These are phyloP conservation scores for Colletotrichum truncatum DNA, from an alignment of 2,329 filamentous ascomycete genomes.

Conservation along the genomic window DNA sequence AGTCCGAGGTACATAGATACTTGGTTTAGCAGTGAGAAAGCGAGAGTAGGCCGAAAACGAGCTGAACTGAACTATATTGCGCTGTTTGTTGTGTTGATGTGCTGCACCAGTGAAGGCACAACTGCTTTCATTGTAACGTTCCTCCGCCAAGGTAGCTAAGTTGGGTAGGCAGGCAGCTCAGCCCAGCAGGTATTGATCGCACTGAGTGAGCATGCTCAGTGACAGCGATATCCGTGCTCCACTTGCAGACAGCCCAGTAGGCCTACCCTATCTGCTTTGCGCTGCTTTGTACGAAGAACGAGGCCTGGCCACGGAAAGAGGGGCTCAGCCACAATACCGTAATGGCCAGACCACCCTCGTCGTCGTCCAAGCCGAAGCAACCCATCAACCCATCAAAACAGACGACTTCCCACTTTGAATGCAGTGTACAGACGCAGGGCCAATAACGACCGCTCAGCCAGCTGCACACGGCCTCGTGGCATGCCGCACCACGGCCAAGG, in stretches of 20 bases:
- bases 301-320: too few relatives aligned
- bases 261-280: too few relatives aligned
- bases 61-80: neutral
- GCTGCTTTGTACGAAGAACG: neutral
- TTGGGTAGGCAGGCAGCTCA: too few relatives aligned
- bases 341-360: neutral
- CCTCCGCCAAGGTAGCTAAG: too few relatives aligned
- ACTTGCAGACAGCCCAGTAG: too few relatives aligned
- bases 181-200: too few relatives aligned
- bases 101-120: neutral
- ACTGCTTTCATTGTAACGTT: neutral
- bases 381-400: neutral
- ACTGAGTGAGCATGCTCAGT: too few relatives aligned
- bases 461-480: constrained; percentile 1
- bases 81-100: neutral
- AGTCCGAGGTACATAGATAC: neutral
- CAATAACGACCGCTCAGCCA: neutral
- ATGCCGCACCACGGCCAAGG: constrained; percentile 4
- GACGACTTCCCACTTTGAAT: neutral
- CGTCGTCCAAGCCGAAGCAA: constrained; percentile 18
- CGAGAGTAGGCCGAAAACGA: neutral
- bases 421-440: neutral
- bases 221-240: too few relatives aligned
- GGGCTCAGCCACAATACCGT: constrained; percentile 1
- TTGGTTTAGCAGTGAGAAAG: neutral